These are phyloP conservation scores for Pseudogymnoascus sp. DNA, from an alignment of 2,329 filamentous ascomycete genomes.

Conservation along the genomic window DNA sequence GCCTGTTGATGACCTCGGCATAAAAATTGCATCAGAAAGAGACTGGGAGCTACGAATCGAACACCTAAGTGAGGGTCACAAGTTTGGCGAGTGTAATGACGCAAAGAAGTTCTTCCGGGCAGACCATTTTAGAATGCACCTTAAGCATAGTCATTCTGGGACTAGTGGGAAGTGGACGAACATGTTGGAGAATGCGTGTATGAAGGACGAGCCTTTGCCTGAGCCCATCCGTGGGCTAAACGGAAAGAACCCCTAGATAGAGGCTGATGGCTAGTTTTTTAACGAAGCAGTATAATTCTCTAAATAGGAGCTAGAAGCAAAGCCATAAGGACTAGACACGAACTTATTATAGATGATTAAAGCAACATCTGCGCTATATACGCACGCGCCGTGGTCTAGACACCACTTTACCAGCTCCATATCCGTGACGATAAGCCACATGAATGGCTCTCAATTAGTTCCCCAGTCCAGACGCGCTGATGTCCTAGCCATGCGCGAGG, in stretches of 20 bases:
- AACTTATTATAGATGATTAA: too few species aligned
- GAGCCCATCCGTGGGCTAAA: too few species aligned
- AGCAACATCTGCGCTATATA: too few species aligned
- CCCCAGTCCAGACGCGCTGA: background rate
- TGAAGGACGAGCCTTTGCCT: constrained; percentile 71
- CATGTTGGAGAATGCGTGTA: constrained; percentile 92
- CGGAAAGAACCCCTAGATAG: too few species aligned
- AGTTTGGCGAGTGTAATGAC: constrained; percentile 96
- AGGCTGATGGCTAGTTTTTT: too few species aligned
- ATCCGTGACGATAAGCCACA: constrained; percentile 3
- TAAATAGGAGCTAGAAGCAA: too few species aligned
- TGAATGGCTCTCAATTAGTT: background rate
- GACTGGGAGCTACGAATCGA: constrained; percentile 83
- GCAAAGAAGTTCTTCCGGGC: constrained; percentile 97
- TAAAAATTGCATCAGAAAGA: constrained; percentile 45
- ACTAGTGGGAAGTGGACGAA: constrained; percentile 99
- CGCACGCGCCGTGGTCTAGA: constrained; percentile 4
- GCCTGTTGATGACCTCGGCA: too few species aligned
- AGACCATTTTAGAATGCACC: constrained; percentile 94
- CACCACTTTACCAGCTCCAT: constrained; percentile 10
- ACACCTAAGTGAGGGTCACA: constrained; percentile 86
- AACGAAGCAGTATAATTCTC: too few species aligned
- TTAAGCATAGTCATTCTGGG: constrained; percentile 95
- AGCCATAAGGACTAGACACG: too few species aligned
- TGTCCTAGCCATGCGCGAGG: constrained; percentile 12